Evolutionary conservation across 179 eudicot species (phyloP).

Genomic region (Actinidia polygama): DNA sequence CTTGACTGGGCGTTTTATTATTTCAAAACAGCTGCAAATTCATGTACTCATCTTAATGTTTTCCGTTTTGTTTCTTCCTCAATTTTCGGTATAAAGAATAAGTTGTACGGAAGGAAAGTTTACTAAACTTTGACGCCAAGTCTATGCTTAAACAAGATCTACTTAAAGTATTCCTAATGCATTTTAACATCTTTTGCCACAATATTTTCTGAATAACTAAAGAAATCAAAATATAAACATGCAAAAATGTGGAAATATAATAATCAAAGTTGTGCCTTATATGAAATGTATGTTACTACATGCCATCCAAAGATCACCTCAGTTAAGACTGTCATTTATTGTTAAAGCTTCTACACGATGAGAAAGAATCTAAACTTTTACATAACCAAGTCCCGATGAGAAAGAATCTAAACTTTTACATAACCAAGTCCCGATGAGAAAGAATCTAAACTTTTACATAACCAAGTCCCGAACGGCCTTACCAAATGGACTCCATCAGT

Average conservation of each 20-base stretch:
- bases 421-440: no score
- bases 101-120: background rate
- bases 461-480: slow-evolving; percentile 27
- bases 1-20: background rate
- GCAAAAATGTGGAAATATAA: background rate
- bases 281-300: background rate
- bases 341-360: no score
- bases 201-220: background rate
- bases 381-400: no score
- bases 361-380: no score
- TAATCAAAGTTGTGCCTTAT: background rate
- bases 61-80: no score
- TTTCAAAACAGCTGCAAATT: background rate
- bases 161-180: background rate
- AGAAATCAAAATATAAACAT: background rate
- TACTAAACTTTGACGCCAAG: background rate
- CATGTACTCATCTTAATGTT: background rate
- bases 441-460: background rate
- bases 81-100: background rate
- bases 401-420: no score
- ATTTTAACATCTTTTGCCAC: background rate
- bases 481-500: slow-evolving; percentile 91
- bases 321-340: no score
- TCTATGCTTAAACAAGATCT: background rate
- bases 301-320: slow-evolving; percentile 7